Evolutionary conservation across 2,329 filamentous ascomycete species (phyloP), one percentile per base, ranked within the genome.

Genomic region (Paecilomyces niveus): DNA sequence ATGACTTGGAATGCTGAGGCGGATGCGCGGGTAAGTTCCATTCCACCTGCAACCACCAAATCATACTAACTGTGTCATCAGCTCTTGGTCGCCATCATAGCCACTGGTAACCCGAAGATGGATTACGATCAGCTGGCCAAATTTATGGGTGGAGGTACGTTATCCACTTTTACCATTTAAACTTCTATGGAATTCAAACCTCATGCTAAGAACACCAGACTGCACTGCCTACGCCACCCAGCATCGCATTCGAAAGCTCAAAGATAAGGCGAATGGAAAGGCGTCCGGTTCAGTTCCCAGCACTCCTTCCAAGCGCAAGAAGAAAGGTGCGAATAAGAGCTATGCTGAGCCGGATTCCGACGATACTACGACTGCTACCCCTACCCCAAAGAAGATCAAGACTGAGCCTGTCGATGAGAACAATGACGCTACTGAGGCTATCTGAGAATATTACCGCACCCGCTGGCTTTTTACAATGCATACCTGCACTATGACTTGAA

Each of bases 201-300:
- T 6, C 53, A 3, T 15, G 4, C 31, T 13, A n/a, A 59, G 3
- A 24, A 32, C 31, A 4, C 7, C 26, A 70, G 69, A 60, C 0
- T 68, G 67, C 51, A 69, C 64, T 10, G 29, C 58, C 18, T 63
- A 59, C 9, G 67, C 68, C 0, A 49, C 68, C 5, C 62, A 67
- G 54, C 67, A 66, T 52, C 60, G 67, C 11, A 59, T 71, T 10
- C 55, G 58, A n/a, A 63, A 62, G 4, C 50, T 70, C 0, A 62
- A 61, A 26, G 62, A 63, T 1, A 62, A 61, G 35, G 59, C 59
- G 32, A 59, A 54, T 4, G 32, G 31, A 9, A 26, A 21, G 9
- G 26, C 3, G 2, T 24, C 33, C 8, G 35, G 29, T n/a, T 18
- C 39, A 22, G 35, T 59, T 13, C 21, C 55, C 21, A 55, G 29